Evolutionary conservation across 371 early-diverging fungal species (phyloP), one percentile per base, ranked within the genome.

Genomic region (Homolaphlyctis polyrhiza): DNA sequence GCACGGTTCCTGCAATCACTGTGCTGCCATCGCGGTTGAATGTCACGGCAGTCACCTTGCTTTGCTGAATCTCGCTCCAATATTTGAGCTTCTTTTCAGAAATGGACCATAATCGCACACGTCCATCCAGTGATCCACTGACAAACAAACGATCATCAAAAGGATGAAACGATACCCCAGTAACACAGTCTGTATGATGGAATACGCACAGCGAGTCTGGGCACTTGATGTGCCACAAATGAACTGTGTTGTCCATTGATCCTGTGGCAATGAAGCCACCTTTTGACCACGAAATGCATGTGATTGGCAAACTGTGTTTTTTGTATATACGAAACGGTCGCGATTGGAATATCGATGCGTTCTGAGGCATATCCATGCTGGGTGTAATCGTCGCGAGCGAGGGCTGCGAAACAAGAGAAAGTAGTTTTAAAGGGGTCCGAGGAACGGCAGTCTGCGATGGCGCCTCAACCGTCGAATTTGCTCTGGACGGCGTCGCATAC

Each of bases 231-330:
- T 95, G 94, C 93, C 92, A 95, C 63, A 95, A 64, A 25, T 93
- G 86, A 36, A 93, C 94, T 0, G 89, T 90, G 52, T 84, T 83
- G 67, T 95, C 95, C 80, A 89, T 83, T 18, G 92, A 91, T n/a
- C 89, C 84, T 1, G 91, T 86, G 23, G 90, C 71, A 4, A 95
- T 65, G 66, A 94, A 94, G 28, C 86, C 84, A 66, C 86, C 88
- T 71, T 85, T 86, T 48, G 91, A 91, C 96, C 96, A 94, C 47
- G 89, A 76, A n/a, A 93, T 62, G 65, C 91, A 88, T 25, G 91
- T 73, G 25, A 95, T 77, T 64, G 88, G 87, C 0, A 83, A 82
- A 0, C 73, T 69, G 71, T 95, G 93, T 0, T 90, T 91, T 1
- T 59, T 66, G 66, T 83, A 93, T 16, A 83, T 81, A 16, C 88